Conservation (phyloP, 2,329 filamentous ascomycete species). For the Diaporthe velutina region DNA sequence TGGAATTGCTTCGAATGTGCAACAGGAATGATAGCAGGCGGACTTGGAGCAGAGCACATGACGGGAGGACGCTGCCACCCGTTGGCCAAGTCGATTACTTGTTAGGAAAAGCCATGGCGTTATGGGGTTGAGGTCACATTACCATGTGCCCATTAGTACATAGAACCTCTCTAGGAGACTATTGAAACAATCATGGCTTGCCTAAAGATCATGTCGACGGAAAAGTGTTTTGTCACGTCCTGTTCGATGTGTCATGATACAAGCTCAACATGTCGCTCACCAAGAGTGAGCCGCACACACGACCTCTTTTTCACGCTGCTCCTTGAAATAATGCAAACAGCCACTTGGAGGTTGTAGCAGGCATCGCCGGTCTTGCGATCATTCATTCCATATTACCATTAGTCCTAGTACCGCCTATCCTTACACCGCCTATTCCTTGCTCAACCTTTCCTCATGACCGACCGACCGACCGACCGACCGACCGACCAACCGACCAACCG, state of each 20-base stretch:
- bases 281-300: background rate
- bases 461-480: too few species aligned
- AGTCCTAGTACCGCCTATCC: constrained; percentile 33
- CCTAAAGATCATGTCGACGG: background rate
- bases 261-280: background rate
- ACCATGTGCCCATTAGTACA: background rate
- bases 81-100: background rate
- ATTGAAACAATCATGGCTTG: background rate
- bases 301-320: background rate
- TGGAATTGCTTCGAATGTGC: background rate
- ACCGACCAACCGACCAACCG: constrained; percentile 16
- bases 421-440: background rate
- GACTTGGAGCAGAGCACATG: background rate
- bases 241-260: background rate
- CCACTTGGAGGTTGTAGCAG: background rate
- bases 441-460: constrained; percentile 13
- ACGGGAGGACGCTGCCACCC: background rate
- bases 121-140: constrained; percentile 11
- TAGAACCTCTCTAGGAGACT: background rate
- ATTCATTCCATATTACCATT: constrained; percentile 39
- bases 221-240: background rate
- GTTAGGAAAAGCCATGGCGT: constrained; percentile 35
- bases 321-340: background rate
- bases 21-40: background rate
- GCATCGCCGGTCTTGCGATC: background rate